These are phyloP conservation scores for Solanum sparsipilum DNA, from an alignment of 257 asterid species.

Conservation along the genomic window DNA sequence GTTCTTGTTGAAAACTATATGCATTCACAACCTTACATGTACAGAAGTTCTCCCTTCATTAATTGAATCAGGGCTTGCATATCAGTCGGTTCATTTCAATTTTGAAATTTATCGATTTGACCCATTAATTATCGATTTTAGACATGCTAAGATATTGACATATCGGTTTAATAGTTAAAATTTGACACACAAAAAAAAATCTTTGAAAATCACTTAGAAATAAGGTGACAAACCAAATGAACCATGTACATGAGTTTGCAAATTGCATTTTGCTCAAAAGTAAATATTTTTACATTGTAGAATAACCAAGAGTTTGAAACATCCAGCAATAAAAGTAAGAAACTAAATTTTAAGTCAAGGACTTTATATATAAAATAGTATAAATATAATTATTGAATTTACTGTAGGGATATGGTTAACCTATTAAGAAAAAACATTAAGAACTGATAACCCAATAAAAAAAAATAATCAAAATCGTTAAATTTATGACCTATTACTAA, in stretches of 20 bases:
- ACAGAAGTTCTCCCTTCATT: neutral
- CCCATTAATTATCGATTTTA: accelerated
- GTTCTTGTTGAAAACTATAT: neutral
- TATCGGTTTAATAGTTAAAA: too few relatives aligned
- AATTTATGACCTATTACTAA: too few relatives aligned
- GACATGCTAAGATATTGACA: too few relatives aligned
- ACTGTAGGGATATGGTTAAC: accelerated
- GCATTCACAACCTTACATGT: neutral
- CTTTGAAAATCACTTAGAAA: neutral
- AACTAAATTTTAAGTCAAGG: neutral
- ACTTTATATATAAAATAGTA: too few relatives aligned
- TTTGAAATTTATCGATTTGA: too few relatives aligned
- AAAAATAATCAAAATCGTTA: too few relatives aligned
- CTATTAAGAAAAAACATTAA: too few relatives aligned
- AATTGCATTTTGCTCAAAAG: too few relatives aligned
- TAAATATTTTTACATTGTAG: accelerated
- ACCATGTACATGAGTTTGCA: neutral
- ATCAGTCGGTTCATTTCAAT: too few relatives aligned
- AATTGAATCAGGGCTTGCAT: neutral
- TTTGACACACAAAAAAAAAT: too few relatives aligned
- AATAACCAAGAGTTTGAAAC: too few relatives aligned
- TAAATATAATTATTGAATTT: too few relatives aligned
- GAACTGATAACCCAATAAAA: neutral
- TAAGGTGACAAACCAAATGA: neutral
- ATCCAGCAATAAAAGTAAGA: neutral